phyloP scores from a whole-genome alignment of 2,329 filamentous ascomycete genomes.

The Calonectria pseudoreteaudii region DNA sequence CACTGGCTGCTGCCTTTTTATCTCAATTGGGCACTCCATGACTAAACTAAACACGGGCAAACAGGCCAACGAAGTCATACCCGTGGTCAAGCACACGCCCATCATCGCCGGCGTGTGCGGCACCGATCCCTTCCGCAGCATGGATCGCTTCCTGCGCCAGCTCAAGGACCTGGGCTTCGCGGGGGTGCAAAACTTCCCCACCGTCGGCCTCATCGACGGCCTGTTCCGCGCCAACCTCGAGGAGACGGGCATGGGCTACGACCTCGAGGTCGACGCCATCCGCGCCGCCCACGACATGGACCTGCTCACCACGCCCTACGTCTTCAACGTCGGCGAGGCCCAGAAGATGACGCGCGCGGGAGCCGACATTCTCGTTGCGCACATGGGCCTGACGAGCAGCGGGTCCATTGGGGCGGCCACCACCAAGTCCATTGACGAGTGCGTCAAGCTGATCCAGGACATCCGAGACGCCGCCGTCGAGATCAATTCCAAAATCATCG shows the following conservation, averaged over 20 bases:
- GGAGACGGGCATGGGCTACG: slow-evolving; percentile 10
- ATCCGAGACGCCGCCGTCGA: not conserved
- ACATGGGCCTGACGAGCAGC: not conserved
- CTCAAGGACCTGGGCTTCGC: not conserved
- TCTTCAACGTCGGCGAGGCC: not conserved
- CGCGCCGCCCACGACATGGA: slow-evolving; percentile 2
- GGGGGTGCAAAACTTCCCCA: not conserved
- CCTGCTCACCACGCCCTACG: not conserved
- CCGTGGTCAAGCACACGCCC: not conserved
- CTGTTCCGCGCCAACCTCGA: slow-evolving; percentile 8
- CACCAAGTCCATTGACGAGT: not conserved
- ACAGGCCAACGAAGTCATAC: not conserved
- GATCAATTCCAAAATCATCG: slow-evolving; percentile 2
- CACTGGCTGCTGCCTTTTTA: too few relatives aligned
- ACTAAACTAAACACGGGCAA: not conserved
- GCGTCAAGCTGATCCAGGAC: not conserved
- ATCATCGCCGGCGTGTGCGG: not conserved
- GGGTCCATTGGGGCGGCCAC: not conserved
- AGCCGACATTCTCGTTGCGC: not conserved
- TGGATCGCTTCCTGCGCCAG: not conserved
- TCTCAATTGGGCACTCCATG: too few relatives aligned
- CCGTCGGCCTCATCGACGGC: slow-evolving; percentile 4
- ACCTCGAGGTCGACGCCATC: slow-evolving; percentile 2
- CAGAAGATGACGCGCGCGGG: not conserved
- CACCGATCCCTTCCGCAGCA: not conserved